Base-by-base conservation (phyloP, 202 grass and related monocot genomes). In the Musa balbisiana region DNA sequence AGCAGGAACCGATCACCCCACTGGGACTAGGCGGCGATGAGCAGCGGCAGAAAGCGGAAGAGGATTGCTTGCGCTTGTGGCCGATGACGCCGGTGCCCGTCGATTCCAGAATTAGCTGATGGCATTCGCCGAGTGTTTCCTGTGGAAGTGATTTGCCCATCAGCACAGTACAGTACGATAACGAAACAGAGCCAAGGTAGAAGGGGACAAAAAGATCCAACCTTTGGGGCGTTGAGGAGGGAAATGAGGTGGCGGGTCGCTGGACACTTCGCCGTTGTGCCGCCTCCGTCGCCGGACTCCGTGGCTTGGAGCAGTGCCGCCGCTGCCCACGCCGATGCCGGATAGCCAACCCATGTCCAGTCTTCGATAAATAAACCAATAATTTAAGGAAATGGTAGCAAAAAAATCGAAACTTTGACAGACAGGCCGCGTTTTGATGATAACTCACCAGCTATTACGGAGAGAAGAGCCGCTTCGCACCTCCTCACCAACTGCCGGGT, bases 21-120 rank as follows among this genome's bases (percentile, higher is more conserved):
- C 74, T 89, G 22, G 93, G 93, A 82, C 93, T 97, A 50, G 24
- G 62, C 63, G 90, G 93, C 67, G 84, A 80, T 50, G 77, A 71
- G 24, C 51, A 15, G 58, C 4, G 12, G 5, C 25, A 51, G 55
- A 49, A 43, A 43, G 62, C 1, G 56, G 16, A 8, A 63, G 27
- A 62, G 20, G 23, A 5, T 26, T 84, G 84, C 84, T 93, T 97
- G n/a, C 72, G 72, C 53, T 71, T 51, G 55, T 1, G 55, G 67
- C 8, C 13, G 14, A 11, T 11, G 9, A 1, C 73, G 77, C 71
- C 78, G 59, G 69, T 72, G 55, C 63, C 75, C n/a, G 71, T 49
- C 21, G 59, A 33, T 68, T 78, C 84, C 59, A 75, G 69, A 56
- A 87, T 75, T 74, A 89, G 76, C 72, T 83, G 82, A 72, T 78